Evolutionary conservation across 176 grass and related monocot species (phyloP), one percentile per base, ranked within the genome.

Genomic region (Eleusine indica): DNA sequence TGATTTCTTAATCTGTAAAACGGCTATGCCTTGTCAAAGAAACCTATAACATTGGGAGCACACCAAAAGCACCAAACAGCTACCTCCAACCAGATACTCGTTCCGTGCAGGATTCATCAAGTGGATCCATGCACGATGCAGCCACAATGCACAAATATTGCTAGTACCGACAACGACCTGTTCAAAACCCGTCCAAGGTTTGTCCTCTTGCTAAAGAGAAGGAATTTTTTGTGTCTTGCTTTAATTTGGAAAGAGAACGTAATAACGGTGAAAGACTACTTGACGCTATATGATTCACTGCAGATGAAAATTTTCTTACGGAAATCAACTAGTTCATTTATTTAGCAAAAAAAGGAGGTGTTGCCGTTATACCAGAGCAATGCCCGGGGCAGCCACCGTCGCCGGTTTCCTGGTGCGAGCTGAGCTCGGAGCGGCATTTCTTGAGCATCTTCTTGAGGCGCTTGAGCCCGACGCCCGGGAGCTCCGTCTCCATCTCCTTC

Each of bases 361-460:
- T 49, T 62, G 3, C 9, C 7, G 46, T 43, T 80, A 85, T 87
- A 94, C 95, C 95, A 44, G 88, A 52, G 57, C 95, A 97, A 78
- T 71, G 79, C 0, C 86, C 86, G 18, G 80, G 7, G 87, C 91
- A 96, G 0, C 71, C 75, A 40, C 22, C 80, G 4, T 12, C 63
- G 66, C 17, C 65, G 32, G 43, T 19, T 0, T 38, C 63, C 21
- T 56, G 42, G 77, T 75, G 73, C 6, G 56, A 37, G 4, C 46
- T 57, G 83, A 88, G 70, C 22, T 91, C 81, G 32, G 66, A 54
- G 22, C 85, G 83, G 42, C 95, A 97, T 49, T 80, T 85, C 75
- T 93, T 97, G 71, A 97, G 88, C 71, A 90, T 86, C 78, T 94
- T 97, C 81, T 97, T 97, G 60, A 97, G 82, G 22, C 91, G 88